Evolutionary conservation across 1,284 basidiomycete species (phyloP).

Genomic region (Vanrija sp.): DNA sequence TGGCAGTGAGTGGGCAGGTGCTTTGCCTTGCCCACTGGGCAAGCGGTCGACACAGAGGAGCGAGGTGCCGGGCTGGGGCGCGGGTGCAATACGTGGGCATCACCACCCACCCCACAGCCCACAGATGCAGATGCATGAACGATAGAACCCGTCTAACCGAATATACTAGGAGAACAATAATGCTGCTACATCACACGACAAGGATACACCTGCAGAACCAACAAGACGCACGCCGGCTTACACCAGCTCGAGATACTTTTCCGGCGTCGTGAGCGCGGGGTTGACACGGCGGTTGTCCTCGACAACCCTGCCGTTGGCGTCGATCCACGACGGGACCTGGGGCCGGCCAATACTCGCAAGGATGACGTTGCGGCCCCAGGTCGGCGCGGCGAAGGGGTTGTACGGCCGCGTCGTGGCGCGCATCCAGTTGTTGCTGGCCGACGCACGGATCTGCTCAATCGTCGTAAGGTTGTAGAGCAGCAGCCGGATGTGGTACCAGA

Average conservation of each 20-base stretch:
- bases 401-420: constrained; percentile 29
- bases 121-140: no score
- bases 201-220: no score
- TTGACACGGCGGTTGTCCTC: constrained; percentile 37
- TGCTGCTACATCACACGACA: no score
- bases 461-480: constrained; percentile 81
- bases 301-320: constrained; percentile 33
- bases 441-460: constrained; percentile 64
- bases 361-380: constrained; percentile 37
- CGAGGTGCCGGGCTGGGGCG: no score
- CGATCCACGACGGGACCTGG: constrained; percentile 46
- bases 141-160: no score
- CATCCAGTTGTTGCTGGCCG: constrained; percentile 33
- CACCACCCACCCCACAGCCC: no score
- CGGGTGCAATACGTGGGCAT: no score
- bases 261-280: constrained; percentile 36
- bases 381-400: constrained; percentile 44
- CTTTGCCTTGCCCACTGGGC: no score
- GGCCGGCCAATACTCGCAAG: constrained; percentile 43
- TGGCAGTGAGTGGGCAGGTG: no score
- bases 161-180: no score
- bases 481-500: constrained; percentile 77
- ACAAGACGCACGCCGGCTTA: neutral
- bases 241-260: constrained; percentile 23
- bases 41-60: no score